Evolutionary conservation across 768 basidiomycete genomes (phyloP).

Genomic region (Xerocomus brunneocitrinus): DNA sequence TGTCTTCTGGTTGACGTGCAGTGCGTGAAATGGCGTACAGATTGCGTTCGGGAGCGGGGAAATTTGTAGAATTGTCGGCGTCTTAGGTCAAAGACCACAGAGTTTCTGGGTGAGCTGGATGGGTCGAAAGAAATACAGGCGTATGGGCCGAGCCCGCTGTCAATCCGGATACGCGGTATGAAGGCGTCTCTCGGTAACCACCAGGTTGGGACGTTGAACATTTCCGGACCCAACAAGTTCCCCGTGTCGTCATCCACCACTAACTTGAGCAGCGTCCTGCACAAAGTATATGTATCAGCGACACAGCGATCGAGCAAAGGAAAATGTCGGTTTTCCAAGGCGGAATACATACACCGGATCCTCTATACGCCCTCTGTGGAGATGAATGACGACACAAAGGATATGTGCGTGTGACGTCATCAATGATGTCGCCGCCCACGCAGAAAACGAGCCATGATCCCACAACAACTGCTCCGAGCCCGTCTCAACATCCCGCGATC

Average conservation of each 20-base stretch:
- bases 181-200: constrained; percentile 11
- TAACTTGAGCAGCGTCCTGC: constrained; percentile 18
- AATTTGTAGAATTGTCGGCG: constrained; percentile 19
- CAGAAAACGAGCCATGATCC: constrained; percentile 6
- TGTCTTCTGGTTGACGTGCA: neutral
- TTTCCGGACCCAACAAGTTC: constrained; percentile 4
- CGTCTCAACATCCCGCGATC: constrained; percentile 14
- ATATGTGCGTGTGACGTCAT: constrained; percentile 8
- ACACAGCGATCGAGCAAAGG: neutral
- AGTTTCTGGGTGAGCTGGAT: constrained; percentile 8
- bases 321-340: neutral
- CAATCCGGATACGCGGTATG: constrained; percentile 8
- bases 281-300: neutral
- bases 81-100: constrained; percentile 14
- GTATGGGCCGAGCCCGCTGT: constrained; percentile 10
- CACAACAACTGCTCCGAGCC: constrained; percentile 13
- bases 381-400: constrained; percentile 14
- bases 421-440: constrained; percentile 11
- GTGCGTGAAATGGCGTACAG: constrained; percentile 2
- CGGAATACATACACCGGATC: constrained; percentile 15
- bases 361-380: neutral
- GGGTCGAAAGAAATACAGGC: constrained; percentile 13
- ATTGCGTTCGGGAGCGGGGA: constrained; percentile 14
- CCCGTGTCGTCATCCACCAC: constrained; percentile 17
- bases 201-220: constrained; percentile 14